Conservation (phyloP, 73 alveolate species). For the Uronychia binucleata region DNA sequence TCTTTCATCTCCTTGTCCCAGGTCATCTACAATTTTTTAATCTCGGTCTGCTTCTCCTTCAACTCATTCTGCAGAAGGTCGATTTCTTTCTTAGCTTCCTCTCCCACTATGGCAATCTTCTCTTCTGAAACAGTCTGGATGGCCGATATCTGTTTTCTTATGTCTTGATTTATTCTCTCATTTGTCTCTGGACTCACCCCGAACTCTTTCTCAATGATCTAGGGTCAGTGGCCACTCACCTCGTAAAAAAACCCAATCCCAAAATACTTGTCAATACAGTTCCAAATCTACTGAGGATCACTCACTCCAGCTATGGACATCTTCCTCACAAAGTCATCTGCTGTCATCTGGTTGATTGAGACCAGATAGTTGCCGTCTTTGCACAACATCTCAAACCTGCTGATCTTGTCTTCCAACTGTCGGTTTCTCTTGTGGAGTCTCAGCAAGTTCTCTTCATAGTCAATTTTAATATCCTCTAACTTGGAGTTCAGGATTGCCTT, state of each 20-base stretch:
- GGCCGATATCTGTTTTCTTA: neutral
- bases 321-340: neutral
- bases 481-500: neutral
- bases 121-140: neutral
- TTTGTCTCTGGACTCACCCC: neutral
- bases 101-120: neutral
- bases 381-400: neutral
- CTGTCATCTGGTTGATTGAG: neutral
- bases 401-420: neutral
- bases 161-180: neutral
- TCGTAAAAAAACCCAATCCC: neutral
- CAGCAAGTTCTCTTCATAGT: neutral
- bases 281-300: neutral
- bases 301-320: neutral
- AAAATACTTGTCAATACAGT: neutral
- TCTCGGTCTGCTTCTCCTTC: neutral
- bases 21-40: neutral
- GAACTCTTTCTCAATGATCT: neutral
- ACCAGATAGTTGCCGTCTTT: neutral
- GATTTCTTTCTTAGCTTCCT: neutral
- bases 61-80: neutral
- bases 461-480: neutral
- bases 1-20: slow-evolving; percentile 1
- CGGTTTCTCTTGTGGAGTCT: neutral
- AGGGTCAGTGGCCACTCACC: neutral